These are phyloP conservation scores for Xylariales sp. DNA, from an alignment of 2,329 filamentous ascomycete genomes.

Conservation along the genomic window DNA sequence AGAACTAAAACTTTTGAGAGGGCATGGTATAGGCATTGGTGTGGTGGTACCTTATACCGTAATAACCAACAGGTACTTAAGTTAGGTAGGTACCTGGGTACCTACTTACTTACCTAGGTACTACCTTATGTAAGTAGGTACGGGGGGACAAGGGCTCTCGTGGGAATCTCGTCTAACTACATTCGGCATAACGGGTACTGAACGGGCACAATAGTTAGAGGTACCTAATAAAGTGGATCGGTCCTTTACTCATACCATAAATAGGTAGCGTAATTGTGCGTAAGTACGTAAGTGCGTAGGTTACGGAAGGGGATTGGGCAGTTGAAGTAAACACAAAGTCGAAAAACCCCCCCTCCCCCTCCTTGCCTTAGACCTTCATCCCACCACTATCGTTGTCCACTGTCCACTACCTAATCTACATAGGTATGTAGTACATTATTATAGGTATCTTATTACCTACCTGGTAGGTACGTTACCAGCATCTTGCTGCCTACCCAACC, in stretches of 20 bases:
- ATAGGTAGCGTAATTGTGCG: too few species aligned
- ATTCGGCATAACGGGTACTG: slow-evolving; percentile 10
- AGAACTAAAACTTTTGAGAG: neutral
- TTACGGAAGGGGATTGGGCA: slow-evolving; percentile 8
- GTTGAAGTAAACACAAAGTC: neutral
- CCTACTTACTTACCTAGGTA: too few species aligned
- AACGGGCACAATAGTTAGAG: neutral
- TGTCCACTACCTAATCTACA: too few species aligned
- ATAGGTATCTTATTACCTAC: neutral
- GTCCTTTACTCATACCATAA: neutral
- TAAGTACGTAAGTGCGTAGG: neutral
- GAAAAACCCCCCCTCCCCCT: slow-evolving; percentile 19
- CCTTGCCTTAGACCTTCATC: neutral
- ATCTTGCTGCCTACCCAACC: slow-evolving; percentile 1
- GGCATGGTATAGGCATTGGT: too few species aligned
- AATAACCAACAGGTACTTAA: too few species aligned
- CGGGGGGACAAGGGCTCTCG: slow-evolving; percentile 17
- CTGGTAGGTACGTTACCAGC: neutral
- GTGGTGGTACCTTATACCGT: too few species aligned
- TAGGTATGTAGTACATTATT: neutral
- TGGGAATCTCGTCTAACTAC: slow-evolving; percentile 6
- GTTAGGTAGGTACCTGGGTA: too few species aligned
- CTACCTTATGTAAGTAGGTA: too few species aligned
- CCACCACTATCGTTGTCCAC: neutral
- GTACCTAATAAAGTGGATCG: slow-evolving; percentile 12